Evolutionary conservation across 2,329 filamentous ascomycete species (phyloP), one percentile per base, ranked within the genome.

Genomic region (Diplodia scrobiculata): DNA sequence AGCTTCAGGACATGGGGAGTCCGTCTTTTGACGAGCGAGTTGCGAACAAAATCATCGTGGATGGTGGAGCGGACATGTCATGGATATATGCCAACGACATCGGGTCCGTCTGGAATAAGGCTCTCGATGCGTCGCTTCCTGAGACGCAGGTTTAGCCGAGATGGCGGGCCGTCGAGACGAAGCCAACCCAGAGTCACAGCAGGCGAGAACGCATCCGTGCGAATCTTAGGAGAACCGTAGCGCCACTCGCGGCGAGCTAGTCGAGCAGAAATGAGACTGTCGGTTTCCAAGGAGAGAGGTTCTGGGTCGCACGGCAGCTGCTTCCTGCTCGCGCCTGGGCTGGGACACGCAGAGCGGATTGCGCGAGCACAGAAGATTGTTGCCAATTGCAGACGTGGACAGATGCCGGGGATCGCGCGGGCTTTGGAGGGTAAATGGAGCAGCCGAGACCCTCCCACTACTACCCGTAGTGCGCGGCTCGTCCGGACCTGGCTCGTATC

Each of bases 51-150:
- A 68, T 78, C 17, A 71, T 72, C 25, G 67, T 68, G 5, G 76
- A 77, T 65, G 73, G 75, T 5, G 74, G 73, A 0, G 70, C 70
- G 17, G 74, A 75, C 11, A 73, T 80, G 69, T 69, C 73, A 10
- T 80, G 79, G 75, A 79, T 81, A 19, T 79, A 80, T 68, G 69
- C 72, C n/a, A 79, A 80, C 66, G 71, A 81, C 67, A 81, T 80
- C 34, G 71, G 74, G 27, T 78, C 72, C 19, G 73, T 76, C 1
- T 79, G 77, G 77, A 67, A 72, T 6, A 6, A 38, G 11, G 25
- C 52, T 54, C 21, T 59, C 14, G 54, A n/a, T 14, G 41, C 25
- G 19, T 59, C 38, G 54, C 54, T 59, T 47, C 36, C 14, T 60
- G 55, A 60, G 55, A 60, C 55, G 55, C 55, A 60, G 38, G 38